Base-by-base conservation (phyloP, 345 rosid genomes). In the Hibiscus syriacus region DNA sequence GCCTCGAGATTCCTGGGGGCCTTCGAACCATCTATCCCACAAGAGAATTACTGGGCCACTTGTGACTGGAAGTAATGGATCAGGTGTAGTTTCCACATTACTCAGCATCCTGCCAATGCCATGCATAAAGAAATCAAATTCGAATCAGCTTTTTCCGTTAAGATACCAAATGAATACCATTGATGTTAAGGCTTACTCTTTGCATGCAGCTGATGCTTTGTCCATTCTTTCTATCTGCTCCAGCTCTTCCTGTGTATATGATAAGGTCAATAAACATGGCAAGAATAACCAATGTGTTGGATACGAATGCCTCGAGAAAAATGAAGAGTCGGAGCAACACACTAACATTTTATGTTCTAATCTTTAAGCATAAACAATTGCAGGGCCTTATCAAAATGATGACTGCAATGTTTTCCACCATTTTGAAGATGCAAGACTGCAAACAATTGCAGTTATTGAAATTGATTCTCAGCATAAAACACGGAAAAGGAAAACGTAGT, bases 21-120 rank as follows among this genome's bases (percentile, higher is more conserved):
- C 78, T 75, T 90, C 89, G 45, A 92, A 92, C 98, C 98, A 92
- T 63, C 83, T 85, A 68, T 92, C 98, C 98, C 98, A 90, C n/a
- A 48, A 20, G 0, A 85, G 80, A 36, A 85, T 87, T 17, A 79
- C 55, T 4, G 93, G 96, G 12, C 96, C 92, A 56, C 11, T 68
- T 58, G 97, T 90, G 78, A 70, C 62, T 30, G 93, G 86, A 39
- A 92, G 89, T 22, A 90, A 83, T 0, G 97, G 96, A 76, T 92
- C 97, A 0, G 97, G 92, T 45, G 64, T 79, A 41, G 17, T 77
- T 39, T 85, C 85, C 65, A 90, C 96, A 67, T 72, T 78, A 65
- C 55, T 71, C 61, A 84, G 77, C 74, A 85, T 71, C 82, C 98
- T 90, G 83, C 45, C 20, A 22, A n/a, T 19, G 10, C 52, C 54